A percentile compares a stretch with the other conserved stretches of the same genome.
Evolutionary conservation across 2,329 filamentous ascomycete species (phyloP).

Genomic region (Teratosphaeria epicoccoides): DNA sequence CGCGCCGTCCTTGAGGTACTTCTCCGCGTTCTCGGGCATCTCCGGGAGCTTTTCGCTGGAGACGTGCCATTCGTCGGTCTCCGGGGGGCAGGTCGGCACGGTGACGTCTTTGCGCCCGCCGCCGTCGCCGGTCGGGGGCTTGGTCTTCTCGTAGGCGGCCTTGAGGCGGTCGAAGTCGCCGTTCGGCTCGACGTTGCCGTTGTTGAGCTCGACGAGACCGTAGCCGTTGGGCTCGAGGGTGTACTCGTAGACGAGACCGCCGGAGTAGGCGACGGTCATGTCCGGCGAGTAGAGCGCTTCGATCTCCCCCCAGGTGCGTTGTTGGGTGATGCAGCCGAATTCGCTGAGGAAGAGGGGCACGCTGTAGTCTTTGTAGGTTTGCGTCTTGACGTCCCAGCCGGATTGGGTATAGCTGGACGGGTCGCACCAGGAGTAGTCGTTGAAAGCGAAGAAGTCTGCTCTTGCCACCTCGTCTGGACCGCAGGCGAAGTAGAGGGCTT

Average conservation of each 20-base stretch:
- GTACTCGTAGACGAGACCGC: conserved; percentile 93
- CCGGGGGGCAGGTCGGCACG: conserved; percentile 45
- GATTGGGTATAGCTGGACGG: conserved; percentile 56
- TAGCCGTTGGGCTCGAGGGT: conserved; percentile 67
- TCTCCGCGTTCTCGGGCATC: conserved; percentile 44
- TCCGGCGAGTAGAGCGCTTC: conserved; percentile 64
- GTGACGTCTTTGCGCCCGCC: conserved; percentile 41
- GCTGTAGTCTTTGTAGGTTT: conserved; percentile 76
- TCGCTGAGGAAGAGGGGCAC: conserved; percentile 89
- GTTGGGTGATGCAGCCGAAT: conserved; percentile 77
- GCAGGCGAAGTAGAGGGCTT: conserved; percentile 87
- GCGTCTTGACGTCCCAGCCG: conserved; percentile 79
- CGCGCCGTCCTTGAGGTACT: conserved; percentile 48
- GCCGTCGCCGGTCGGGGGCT: conserved; percentile 46
- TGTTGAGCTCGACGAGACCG: conserved; percentile 60
- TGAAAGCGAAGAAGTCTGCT: conserved; percentile 80
- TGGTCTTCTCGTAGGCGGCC: conserved; percentile 39
- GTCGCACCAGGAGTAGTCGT: conserved; percentile 80
- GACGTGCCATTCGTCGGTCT: conserved; percentile 48
- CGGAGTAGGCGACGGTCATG: conserved; percentile 87
- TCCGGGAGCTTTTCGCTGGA: conserved; percentile 41
- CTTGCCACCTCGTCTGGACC: conserved; percentile 64
- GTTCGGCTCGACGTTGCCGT: conserved; percentile 44
- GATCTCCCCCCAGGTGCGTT: conserved; percentile 71
- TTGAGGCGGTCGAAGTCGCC: conserved; percentile 53